These are phyloP conservation scores for Dorcoceras hygrometricum DNA, from an alignment of 257 asterid species.

Conservation along the genomic window DNA sequence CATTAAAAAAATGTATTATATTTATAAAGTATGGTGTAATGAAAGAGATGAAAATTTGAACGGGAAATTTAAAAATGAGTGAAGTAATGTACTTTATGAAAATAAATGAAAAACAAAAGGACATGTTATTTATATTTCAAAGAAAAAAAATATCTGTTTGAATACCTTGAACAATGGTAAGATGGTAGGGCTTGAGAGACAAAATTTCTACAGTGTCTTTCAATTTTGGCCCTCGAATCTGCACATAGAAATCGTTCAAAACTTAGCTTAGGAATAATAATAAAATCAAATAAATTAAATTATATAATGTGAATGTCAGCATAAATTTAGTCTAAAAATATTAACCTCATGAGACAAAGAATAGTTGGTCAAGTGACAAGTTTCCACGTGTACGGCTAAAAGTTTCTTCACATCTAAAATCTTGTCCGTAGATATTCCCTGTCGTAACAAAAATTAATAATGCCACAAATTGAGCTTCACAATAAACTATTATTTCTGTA, in stretches of 20 bases:
- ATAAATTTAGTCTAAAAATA: neutral
- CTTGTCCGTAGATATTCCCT: slow-evolving; percentile 57
- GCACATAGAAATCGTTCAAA: neutral
- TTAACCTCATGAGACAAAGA: slow-evolving; percentile 48
- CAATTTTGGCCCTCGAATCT: slow-evolving; percentile 63
- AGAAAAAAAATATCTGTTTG: neutral
- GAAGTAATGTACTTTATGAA: too few relatives aligned
- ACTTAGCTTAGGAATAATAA: too few relatives aligned
- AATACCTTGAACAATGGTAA: slow-evolving; percentile 67
- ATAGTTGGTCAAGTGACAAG: slow-evolving; percentile 51
- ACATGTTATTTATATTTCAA: neutral
- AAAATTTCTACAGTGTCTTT: slow-evolving; percentile 56
- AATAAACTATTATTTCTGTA: too few relatives aligned
- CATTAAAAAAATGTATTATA: too few relatives aligned
- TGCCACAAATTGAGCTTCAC: neutral
- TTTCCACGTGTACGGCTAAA: slow-evolving; percentile 44
- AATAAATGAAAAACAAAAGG: too few relatives aligned
- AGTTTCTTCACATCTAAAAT: slow-evolving; percentile 50
- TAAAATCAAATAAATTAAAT: neutral
- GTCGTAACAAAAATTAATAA: neutral
- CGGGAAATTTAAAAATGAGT: too few relatives aligned
- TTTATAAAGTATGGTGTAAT: too few relatives aligned
- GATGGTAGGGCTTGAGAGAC: slow-evolving; percentile 64
- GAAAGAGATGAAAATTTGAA: too few relatives aligned
- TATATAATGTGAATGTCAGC: neutral